These are phyloP conservation scores for Eremochloa ophiuroides DNA, from an alignment of 176 grass and related monocot species.

Conservation along the genomic window DNA sequence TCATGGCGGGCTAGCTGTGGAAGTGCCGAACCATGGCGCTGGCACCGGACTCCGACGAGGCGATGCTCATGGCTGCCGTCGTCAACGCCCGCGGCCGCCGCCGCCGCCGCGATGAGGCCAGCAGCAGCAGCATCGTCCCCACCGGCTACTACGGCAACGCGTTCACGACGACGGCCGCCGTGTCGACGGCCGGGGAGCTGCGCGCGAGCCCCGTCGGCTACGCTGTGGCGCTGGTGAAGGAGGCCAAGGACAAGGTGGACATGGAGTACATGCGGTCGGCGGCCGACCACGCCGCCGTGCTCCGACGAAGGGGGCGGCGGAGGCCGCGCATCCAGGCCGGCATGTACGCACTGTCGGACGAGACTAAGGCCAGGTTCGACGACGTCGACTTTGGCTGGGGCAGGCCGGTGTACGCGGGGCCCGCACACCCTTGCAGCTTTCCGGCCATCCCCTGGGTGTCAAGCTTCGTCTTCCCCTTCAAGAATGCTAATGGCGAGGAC, in stretches of 20 bases:
- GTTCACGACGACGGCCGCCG: slow-evolving; percentile 33
- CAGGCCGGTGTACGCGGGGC: slow-evolving; percentile 54
- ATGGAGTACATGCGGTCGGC: no score
- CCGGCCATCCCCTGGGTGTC: slow-evolving; percentile 54
- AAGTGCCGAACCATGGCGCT: no score
- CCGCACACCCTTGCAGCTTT: slow-evolving; percentile 39
- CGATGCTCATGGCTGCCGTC: neutral
- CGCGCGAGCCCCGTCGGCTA: slow-evolving; percentile 44
- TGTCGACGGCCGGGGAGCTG: slow-evolving; percentile 23
- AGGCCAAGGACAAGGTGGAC: no score
- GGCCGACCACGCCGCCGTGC: slow-evolving; percentile 56
- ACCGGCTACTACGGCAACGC: slow-evolving; percentile 59
- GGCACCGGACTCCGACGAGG: no score
- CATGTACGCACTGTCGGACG: slow-evolving; percentile 45
- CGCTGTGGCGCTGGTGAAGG: no score
- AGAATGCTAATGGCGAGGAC: slow-evolving; percentile 52
- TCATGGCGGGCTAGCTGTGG: no score
- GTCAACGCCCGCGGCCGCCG: slow-evolving; percentile 35
- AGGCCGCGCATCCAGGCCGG: slow-evolving; percentile 53
- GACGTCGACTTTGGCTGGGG: slow-evolving; percentile 92
- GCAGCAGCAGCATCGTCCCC: no score
- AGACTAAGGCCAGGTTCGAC: slow-evolving; percentile 49
- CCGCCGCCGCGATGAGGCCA: no score
- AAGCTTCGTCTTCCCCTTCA: slow-evolving; percentile 65
- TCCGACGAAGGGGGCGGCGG: no score